These are phyloP conservation scores for Galeopsis tetrahit DNA, from an alignment of 257 asterid genomes.

Conservation along the genomic window DNA sequence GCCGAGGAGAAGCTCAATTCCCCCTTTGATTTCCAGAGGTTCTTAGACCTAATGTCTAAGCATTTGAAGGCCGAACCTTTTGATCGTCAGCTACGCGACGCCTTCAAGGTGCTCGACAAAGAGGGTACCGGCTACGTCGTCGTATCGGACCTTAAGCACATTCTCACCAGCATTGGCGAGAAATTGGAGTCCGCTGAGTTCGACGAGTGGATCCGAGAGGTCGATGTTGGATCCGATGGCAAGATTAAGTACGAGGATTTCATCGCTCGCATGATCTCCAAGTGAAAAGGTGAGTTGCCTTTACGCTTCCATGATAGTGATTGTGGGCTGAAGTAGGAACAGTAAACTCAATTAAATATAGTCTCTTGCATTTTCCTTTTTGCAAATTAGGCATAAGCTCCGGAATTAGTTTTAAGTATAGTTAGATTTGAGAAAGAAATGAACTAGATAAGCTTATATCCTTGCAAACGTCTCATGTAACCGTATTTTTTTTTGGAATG, in stretches of 20 bases:
- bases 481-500: not conserved
- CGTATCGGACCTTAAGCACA: conserved; percentile 93
- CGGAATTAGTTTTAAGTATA: not conserved
- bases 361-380: conserved; percentile 1
- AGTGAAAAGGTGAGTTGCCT: conserved; percentile 48
- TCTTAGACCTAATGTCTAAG: conserved; percentile 83
- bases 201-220: conserved; percentile 99
- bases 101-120: conserved; percentile 96
- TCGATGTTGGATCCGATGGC: conserved; percentile 94
- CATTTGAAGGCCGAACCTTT: conserved; percentile 96
- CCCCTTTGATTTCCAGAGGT: conserved; percentile 79
- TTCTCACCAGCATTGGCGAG: conserved; percentile 92
- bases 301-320: conserved; percentile 20
- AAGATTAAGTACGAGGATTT: conserved; percentile 95
- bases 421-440: not conserved
- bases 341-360: not conserved
- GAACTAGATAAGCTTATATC: not conserved
- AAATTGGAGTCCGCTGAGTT: conserved; percentile 93
- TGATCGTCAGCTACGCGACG: conserved; percentile 96
- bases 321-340: conserved; percentile 7
- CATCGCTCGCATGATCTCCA: conserved; percentile 95
- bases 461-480: conserved; percentile 1
- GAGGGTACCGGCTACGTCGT: conserved; percentile 83
- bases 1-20: conserved; percentile 76
- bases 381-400: conserved; percentile 7